Percentiles rank a stretch among this genome's conserved stretches.
Evolutionary conservation across 176 grass and related monocot genomes (phyloP).

Genomic region (Microstegium vimineum): DNA sequence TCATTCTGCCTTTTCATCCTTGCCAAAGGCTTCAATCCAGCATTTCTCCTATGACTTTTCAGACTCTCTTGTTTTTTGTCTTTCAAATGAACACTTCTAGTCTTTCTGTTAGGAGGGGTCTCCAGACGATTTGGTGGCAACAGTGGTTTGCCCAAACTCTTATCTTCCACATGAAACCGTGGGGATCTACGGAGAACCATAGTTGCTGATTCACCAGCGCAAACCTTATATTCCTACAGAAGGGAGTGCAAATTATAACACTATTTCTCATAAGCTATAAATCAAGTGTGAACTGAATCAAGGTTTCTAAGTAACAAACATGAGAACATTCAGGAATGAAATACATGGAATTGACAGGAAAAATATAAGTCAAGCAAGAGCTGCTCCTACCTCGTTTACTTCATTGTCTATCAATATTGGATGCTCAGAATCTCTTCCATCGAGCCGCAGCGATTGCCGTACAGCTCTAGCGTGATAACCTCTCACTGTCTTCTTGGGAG

Average conservation of each 20-base stretch:
- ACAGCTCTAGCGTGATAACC: background rate
- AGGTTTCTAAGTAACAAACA: background rate
- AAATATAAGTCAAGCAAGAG: background rate
- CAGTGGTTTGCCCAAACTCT: background rate
- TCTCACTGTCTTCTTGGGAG: background rate
- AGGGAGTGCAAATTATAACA: conserved; percentile 9
- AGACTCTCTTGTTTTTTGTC: conserved; percentile 4
- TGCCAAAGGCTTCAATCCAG: background rate
- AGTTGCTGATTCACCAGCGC: background rate
- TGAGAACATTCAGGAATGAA: background rate
- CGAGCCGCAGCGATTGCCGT: background rate
- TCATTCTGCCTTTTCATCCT: background rate
- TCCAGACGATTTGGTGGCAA: background rate
- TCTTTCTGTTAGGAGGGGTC: background rate
- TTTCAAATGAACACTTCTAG: background rate
- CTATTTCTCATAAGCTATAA: background rate
- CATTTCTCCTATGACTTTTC: background rate
- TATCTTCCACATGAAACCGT: conserved; percentile 1
- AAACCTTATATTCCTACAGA: conserved; percentile 23
- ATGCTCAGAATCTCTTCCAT: background rate
- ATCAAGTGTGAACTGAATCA: background rate
- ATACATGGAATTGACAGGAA: background rate
- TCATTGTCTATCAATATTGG: conserved; percentile 14
- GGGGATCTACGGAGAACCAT: conserved; percentile 22
- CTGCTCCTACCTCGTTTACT: background rate